phyloP scores from a whole-genome alignment of 441 rosid species.

The Eutrema salsugineum region DNA sequence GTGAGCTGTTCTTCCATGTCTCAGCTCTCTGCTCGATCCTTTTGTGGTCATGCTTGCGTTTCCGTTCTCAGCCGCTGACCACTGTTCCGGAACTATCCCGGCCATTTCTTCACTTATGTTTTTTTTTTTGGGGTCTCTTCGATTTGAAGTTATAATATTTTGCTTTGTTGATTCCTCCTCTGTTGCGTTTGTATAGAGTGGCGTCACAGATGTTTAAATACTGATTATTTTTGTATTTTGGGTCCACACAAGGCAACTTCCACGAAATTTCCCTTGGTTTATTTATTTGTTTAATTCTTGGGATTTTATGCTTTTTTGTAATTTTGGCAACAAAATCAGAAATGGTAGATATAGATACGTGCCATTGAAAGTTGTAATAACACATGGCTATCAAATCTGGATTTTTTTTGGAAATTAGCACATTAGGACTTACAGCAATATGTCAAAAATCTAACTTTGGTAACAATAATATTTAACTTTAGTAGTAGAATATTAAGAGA shows the following conservation, averaged over 20 bases:
- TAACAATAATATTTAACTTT: neutral
- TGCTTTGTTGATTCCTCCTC: neutral
- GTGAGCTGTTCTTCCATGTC: conserved; percentile 34
- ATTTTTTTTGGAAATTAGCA: neutral
- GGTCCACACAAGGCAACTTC: conserved; percentile 13
- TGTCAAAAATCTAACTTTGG: neutral
- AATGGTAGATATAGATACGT: neutral
- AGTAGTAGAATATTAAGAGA: neutral
- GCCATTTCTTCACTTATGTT: conserved; percentile 5
- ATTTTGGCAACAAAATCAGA: neutral
- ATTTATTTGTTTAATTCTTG: neutral
- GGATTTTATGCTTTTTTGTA: neutral
- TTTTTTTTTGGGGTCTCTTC: neutral
- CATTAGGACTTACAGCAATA: neutral
- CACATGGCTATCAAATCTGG: conserved; percentile 4
- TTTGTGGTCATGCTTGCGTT: neutral
- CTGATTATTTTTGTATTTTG: neutral
- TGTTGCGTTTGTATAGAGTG: neutral
- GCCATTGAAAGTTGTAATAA: neutral
- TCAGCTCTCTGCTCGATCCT: conserved; percentile 20
- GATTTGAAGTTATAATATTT: neutral
- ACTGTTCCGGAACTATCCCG: conserved; percentile 8
- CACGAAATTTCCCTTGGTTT: conserved; percentile 7
- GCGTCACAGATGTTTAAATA: neutral
- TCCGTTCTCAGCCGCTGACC: conserved; percentile 22